Evolutionary conservation across 2,329 filamentous ascomycete species (phyloP), one percentile per base, ranked within the genome.

Genomic region (Penicillium hesseltinei): DNA sequence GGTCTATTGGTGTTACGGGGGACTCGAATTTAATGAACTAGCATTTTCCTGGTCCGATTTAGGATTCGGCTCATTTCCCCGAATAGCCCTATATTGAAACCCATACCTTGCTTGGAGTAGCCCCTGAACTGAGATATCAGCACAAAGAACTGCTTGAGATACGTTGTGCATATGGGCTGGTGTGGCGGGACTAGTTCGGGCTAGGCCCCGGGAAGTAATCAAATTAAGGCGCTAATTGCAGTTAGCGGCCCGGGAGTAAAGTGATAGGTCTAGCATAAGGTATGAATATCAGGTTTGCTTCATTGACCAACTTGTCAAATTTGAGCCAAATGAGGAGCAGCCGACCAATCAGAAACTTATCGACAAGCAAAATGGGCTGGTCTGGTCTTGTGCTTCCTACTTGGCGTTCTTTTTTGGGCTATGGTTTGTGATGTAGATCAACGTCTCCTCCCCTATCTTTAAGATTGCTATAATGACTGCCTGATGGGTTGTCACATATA

Each of bases 381-480:
- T 45, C 56, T 61, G 25, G 62, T 61, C 58, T 49, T 40, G 17
- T 5, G 31, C 17, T 38, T 50, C 51, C 38, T 9, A 38, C 15
- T 55, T 47, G 43, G 36, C 47, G 31, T 51, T 38, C 21, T 9
- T 51, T 25, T 43, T 50, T 17, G 40, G 31, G 39, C 56, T 53
- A 58, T 27, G 19, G 8, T 15, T 57, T 50, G 47, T 33, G 46
- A 42, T 62, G 50, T 44, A 48, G 60, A 59, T 64, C 56, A 25
- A 59, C 58, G 38, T 19, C 50, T 13, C 17, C 17, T 50, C 56
- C 54, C 53, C 56, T 57, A 57, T 61, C 54, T 58, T 48, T 46
- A 40, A 35, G 35, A 49, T 33, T 54, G 45, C 40, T 38, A 40
- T 25, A 27, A 31, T 42, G 36, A 36, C 40, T 29, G 9, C 11